Conservation (phyloP, 768 basidiomycete species). For the Tylopilus plumbeoviolaceoides region DNA sequence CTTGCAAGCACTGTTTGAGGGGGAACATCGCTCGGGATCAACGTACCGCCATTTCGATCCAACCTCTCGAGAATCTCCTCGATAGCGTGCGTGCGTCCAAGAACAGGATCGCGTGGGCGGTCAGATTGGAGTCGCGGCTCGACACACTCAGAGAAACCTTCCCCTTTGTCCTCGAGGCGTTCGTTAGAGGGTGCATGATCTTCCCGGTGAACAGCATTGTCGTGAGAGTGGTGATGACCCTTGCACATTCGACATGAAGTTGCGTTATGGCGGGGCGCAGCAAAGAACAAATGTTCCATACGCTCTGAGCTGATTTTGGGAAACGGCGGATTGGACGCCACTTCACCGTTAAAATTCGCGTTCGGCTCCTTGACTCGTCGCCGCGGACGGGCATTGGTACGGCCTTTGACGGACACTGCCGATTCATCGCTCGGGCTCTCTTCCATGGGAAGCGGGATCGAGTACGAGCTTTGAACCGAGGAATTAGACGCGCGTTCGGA, state of each 20-base stretch:
- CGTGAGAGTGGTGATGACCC: conserved; percentile 40
- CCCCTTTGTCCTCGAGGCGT: conserved; percentile 10
- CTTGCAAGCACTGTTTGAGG: conserved; percentile 85
- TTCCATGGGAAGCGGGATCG: conserved; percentile 2
- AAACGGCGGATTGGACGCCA: conserved; percentile 48
- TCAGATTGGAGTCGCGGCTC: conserved; percentile 3
- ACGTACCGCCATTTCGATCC: conserved; percentile 21
- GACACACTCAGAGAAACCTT: conserved; percentile 12
- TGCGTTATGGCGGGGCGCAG: conserved; percentile 70
- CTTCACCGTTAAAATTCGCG: conserved; percentile 28
- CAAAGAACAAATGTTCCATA: conserved; percentile 79
- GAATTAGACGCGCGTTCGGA: conserved; percentile 42
- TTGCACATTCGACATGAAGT: conserved; percentile 63
- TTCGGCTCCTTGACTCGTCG: conserved; percentile 2
- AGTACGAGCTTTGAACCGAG: conserved; percentile 18
- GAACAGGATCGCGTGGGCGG: not conserved
- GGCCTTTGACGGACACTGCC: not conserved
- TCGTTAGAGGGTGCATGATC: not conserved
- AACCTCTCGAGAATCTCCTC: conserved; percentile 27
- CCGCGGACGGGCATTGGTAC: not conserved
- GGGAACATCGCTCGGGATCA: conserved; percentile 44
- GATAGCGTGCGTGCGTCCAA: conserved; percentile 10
- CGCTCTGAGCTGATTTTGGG: conserved; percentile 78
- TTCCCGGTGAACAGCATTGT: conserved; percentile 43
- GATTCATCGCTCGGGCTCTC: not conserved